Evolutionary conservation across 805 yeast genomes (phyloP).

Genomic region (Wickerhamomyces mucosus): DNA sequence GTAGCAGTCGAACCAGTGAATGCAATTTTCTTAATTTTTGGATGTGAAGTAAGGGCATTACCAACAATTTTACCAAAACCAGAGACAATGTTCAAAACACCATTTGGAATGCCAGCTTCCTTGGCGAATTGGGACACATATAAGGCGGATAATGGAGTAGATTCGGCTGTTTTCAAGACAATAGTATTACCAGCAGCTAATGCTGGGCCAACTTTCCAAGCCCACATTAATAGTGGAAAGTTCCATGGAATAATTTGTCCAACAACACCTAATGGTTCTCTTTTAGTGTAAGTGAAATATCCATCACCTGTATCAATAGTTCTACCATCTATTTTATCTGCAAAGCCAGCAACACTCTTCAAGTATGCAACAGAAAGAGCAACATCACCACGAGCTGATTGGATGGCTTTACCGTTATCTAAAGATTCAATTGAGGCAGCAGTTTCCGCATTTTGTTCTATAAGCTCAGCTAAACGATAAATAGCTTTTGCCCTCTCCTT

Average conservation of each 20-base stretch:
- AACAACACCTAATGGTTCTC: constrained; percentile 91
- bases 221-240: constrained; percentile 87
- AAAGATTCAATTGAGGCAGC: constrained; percentile 76
- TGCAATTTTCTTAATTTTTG: constrained; percentile 79
- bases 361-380: constrained; percentile 57
- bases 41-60: constrained; percentile 67
- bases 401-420: constrained; percentile 82
- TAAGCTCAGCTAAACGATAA: constrained; percentile 63
- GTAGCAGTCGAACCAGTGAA: constrained; percentile 93
- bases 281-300: constrained; percentile 70
- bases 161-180: constrained; percentile 85
- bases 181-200: constrained; percentile 84
- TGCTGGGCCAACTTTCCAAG: constrained; percentile 94
- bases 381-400: constrained; percentile 67
- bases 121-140: constrained; percentile 58
- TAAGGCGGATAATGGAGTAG: constrained; percentile 84
- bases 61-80: constrained; percentile 87
- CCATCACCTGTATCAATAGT: constrained; percentile 64
- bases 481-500: constrained; percentile 52
- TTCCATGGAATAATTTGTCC: constrained; percentile 98
- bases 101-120: constrained; percentile 87
- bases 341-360: constrained; percentile 85
- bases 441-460: constrained; percentile 63
- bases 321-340: constrained; percentile 78
- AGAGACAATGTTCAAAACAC: constrained; percentile 79